Evolutionary conservation across 1,139 yeast genomes (phyloP), one percentile per base, ranked within the genome.

Genomic region (Arxiozyma heterogenica): DNA sequence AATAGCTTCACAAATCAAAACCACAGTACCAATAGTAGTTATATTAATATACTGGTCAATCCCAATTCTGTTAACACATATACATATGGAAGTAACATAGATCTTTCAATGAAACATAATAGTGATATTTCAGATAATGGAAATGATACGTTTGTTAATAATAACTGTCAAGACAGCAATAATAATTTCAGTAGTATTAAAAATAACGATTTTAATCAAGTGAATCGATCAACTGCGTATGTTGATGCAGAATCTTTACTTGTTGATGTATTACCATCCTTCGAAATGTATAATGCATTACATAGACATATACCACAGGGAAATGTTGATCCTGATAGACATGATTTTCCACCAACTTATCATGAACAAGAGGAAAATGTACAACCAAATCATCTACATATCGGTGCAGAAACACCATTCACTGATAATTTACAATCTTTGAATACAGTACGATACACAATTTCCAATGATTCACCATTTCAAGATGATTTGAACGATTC

Each of bases 241-340:
- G 51, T 52, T 50, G 50, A 58, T 47, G 53, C 58, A 47, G 52
- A 58, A 55, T 50, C 56, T 48, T 22, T 56, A 39, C 47, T 56
- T 11, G 62, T 67, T 7, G 71, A 68, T 46, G 66, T 68, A 8
- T 51, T 68, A n/a, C 71, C 71, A 1, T 68, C 71, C 1, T 68
- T 68, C 51, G 70, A 68, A 49, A 63, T 68, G 62, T 68, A 67
- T 53, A 67, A 68, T 47, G 62, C 67, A 6, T 53, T 68, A 53
- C 71, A 67, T 49, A 62, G 69, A 50, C 68, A 67, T 53, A 67
- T 68, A 43, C 71, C 71, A 2, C 64, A 64, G 44, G 71, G 71
- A 1, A 68, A 66, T 51, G 61, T 64, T 1, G 62, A 67, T 51
- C 66, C 68, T 5, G 69, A 65, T 54, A 58, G 61, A 43, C 68